Evolutionary conservation across 345 rosid genomes (phyloP).

Genomic region (Eucalyptus cladocalyx): DNA sequence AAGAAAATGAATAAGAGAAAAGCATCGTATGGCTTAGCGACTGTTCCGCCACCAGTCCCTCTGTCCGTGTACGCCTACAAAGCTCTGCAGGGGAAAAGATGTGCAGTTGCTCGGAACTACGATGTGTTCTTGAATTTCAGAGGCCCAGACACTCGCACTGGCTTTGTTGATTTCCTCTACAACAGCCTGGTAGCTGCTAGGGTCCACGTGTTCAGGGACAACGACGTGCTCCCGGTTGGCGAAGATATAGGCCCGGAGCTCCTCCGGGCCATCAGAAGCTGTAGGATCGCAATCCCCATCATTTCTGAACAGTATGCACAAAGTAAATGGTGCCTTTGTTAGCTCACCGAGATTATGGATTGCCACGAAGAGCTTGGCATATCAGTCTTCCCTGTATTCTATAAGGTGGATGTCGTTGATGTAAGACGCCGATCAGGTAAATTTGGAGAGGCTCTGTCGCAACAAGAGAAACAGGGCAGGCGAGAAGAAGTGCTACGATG

Average conservation of each 20-base stretch:
- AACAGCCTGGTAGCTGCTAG: background rate
- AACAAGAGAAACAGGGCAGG: background rate
- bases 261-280: background rate
- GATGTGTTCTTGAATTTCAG: background rate
- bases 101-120: fast-evolving
- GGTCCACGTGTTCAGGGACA: fast-evolving
- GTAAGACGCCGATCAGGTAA: background rate
- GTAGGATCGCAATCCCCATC: background rate
- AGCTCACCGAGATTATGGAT: background rate
- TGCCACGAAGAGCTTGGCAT: fast-evolving
- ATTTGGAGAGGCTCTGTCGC: background rate
- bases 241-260: background rate
- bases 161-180: background rate
- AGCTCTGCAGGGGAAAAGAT: background rate
- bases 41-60: background rate
- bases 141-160: background rate
- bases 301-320: background rate
- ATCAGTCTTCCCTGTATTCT: background rate
- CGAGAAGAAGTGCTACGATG: background rate
- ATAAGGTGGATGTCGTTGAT: background rate
- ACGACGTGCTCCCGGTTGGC: fast-evolving
- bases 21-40: background rate
- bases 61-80: background rate
- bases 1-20: background rate
- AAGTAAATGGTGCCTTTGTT: background rate